Conservation (phyloP, 495 filamentous ascomycete genomes). For the Patellaria atrata region DNA sequence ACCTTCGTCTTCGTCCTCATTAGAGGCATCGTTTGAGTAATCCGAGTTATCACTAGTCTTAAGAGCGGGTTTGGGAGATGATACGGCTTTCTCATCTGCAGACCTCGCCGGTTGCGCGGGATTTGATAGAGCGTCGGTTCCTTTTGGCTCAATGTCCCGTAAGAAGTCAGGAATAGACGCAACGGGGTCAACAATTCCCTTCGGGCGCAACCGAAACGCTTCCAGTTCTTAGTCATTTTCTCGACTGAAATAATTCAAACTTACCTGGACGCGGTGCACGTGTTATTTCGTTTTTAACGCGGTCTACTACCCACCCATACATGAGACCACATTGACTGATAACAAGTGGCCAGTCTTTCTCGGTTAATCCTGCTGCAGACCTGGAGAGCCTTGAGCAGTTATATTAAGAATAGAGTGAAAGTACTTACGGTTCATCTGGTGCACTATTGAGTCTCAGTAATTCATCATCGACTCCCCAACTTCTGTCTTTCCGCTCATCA, state of each 20-base stretch:
- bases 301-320: conserved; percentile 1
- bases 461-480: not conserved
- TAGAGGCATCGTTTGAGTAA: not conserved
- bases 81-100: not conserved
- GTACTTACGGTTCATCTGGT: too few species aligned
- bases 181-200: not conserved
- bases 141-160: not conserved
- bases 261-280: not conserved
- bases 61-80: not conserved
- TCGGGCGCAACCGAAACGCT: conserved; percentile 1
- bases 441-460: not conserved
- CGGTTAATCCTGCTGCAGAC: not conserved
- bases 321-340: not conserved
- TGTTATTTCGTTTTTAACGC: not conserved
- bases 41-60: not conserved
- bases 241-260: too few species aligned
- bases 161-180: not conserved
- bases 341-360: not conserved
- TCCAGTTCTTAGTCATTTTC: too few species aligned
- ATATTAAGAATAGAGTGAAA: too few species aligned
- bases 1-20: not conserved
- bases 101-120: not conserved
- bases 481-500: not conserved
- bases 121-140: not conserved
- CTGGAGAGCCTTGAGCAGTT: too few species aligned